Base-by-base conservation (phyloP, 352 stramenopile species). In the Phytophthora citrophthora region DNA sequence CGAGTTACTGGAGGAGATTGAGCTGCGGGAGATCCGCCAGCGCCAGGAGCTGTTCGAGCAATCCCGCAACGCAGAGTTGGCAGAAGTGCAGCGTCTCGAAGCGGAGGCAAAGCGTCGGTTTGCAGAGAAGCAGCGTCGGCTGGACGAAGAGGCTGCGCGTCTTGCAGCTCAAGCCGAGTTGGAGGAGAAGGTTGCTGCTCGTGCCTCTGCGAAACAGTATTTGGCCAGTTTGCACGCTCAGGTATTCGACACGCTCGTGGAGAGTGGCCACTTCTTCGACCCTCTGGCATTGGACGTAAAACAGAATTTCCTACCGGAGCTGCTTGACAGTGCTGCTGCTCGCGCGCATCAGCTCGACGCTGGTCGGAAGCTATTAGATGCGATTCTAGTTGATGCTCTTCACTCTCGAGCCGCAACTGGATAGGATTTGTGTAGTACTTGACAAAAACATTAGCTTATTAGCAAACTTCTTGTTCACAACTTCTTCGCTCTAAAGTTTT, bases 1-100 rank as follows among this genome's bases (percentile, higher is more conserved):
- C 36, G 95, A 98, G 63, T 72, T 98, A n/a, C 84, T 98, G 34
- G 93, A 98, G 76, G 94, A 98, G 67, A 87, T 93, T 43, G 95
- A 98, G 69, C 69, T 98, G 15, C 81, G 78, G 7, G 89, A 93
- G 34, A 97, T 98, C 20, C 76, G 86, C 8, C 76, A 84, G 54
- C 93, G 94, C 34, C 94, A 98, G 70, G 74, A 97, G 36, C 81
- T 97, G 31, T 98, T 98, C 50, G 91, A 98, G 56, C 86, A 96
- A 43, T 72, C 90, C 20, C 85, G 95, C 39, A 97, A 98, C 67
- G 91, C 91, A 16, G 94, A 98, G 74, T 75, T 98, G 44, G 90
- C 89, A 4, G 93, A 98, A 66, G 93, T 98, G 23, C 95, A 98
- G 78, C 77, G 95, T 3, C 82, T 98, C 32, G 95, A 98, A 65